Percentiles rank a stretch among this genome's conserved stretches.
Evolutionary conservation across 2,329 filamentous ascomycete species (phyloP).

Genomic region (Penicillium capsulatum): DNA sequence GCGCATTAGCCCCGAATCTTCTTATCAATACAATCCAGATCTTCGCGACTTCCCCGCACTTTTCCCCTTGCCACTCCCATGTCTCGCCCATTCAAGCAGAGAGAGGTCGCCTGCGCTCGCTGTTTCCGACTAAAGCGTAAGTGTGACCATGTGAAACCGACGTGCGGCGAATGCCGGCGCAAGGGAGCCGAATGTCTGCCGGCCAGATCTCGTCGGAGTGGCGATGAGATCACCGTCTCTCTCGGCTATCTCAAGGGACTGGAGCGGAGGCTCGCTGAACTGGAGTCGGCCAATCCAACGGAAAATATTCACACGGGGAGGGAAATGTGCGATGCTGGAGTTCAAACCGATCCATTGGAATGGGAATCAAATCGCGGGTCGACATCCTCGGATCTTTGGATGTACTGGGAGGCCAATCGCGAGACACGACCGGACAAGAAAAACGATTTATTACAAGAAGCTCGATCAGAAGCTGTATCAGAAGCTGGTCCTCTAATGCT

Average conservation of each 20-base stretch:
- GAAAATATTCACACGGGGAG: too few species aligned
- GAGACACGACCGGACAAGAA: conserved; percentile 1
- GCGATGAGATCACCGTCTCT: conserved; percentile 25
- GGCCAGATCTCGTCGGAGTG: conserved; percentile 21
- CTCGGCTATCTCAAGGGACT: conserved; percentile 24
- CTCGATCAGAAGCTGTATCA: too few species aligned
- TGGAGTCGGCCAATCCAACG: too few species aligned
- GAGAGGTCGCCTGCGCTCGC: conserved; percentile 26
- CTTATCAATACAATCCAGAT: conserved; percentile 15
- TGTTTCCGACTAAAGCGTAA: conserved; percentile 29
- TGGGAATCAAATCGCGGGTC: background rate
- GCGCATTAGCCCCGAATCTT: conserved; percentile 15
- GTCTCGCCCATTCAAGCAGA: conserved; percentile 22
- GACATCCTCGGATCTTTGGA: background rate
- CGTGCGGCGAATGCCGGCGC: conserved; percentile 27
- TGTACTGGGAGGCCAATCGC: conserved; percentile 2
- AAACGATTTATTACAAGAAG: conserved; percentile 2
- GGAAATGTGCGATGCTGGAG: conserved; percentile 19
- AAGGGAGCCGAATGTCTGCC: conserved; percentile 28
- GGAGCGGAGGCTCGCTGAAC: conserved; percentile 22
- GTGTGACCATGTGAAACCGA: conserved; percentile 29
- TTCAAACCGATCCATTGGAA: conserved; percentile 20
- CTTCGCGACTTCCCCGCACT: conserved; percentile 18
- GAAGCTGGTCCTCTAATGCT: too few species aligned
- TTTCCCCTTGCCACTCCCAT: conserved; percentile 13